Base-by-base conservation (phyloP, 805 yeast genomes). In the Metschnikowia noctiluminum region DNA sequence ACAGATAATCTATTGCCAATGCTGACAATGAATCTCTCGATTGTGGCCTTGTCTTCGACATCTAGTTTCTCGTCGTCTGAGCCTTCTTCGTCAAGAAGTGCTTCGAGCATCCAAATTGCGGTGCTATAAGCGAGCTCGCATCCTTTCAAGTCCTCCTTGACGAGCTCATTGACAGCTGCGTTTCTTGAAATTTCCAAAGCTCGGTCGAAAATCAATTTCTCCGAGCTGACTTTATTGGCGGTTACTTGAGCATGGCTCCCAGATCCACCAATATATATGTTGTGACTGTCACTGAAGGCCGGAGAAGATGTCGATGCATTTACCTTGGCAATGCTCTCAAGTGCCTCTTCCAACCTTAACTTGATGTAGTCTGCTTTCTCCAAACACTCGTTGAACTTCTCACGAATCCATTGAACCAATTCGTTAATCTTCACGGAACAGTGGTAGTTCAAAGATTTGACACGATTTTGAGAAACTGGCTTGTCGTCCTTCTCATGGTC, bases 61-160 rank as follows among this genome's bases (percentile, higher is more conserved):
- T 88, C 95, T 50, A 91, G 71, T 51, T 65, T 76, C 26, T 68
- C 73, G 13, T 66, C 73, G 10, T 62, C 60, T 27, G 63, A 46
- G 16, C 46, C 42, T 14, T 53, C 52, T 14, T 68, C 74, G 50
- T 86, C 92, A 46, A 90, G 66, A 28, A 92, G 71, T 0, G 96
- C 89, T 62, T 89, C 95, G 60, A 92, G 72, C 97, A 92, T 89
- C 97, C 97, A 92, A 45, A 92, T 80, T 0, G 97, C 84, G 0
- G 96, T 89, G 4, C 95, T 88, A 64, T 92, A 92, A 8, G 92
- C 87, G 50, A 87, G 68, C 66, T 91, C 97, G 67, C 97, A 91
- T 7, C 86, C 87, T 15, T 74, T 71, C 43, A 87, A 64, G 60
- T 85, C 90, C 47, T 81, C 85, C 40, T 87, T 87, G 37, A 78